Conservation (phyloP, 805 yeast species). For the Candida ascalaphidarum region DNA sequence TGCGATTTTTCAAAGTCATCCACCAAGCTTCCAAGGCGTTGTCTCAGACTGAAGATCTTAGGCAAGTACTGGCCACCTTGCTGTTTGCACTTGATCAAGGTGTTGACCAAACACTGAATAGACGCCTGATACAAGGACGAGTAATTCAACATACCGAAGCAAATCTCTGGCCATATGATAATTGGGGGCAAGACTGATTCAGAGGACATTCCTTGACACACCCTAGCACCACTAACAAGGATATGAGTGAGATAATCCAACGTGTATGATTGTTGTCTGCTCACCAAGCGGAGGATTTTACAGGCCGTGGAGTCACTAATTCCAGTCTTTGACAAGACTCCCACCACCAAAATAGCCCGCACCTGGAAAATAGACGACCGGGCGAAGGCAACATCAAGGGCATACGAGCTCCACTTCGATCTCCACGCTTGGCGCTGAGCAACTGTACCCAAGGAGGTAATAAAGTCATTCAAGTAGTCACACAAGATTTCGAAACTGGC, state of each 20-base stretch:
- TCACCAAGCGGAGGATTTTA: slow-evolving; percentile 17
- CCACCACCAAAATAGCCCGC: slow-evolving; percentile 61
- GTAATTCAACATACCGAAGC: slow-evolving; percentile 20
- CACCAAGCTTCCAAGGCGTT: slow-evolving; percentile 33
- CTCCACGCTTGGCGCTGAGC: slow-evolving; percentile 49
- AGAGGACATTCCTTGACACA: slow-evolving; percentile 40
- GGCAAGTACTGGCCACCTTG: slow-evolving; percentile 16
- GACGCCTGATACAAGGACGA: slow-evolving; percentile 25
- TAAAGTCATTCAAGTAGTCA: slow-evolving; percentile 42
- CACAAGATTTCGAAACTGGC: slow-evolving; percentile 52
- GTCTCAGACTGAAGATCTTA: slow-evolving; percentile 21
- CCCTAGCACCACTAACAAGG: slow-evolving; percentile 37
- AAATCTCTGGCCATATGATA: slow-evolving; percentile 38
- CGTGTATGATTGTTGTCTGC: slow-evolving; percentile 9
- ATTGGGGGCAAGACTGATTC: slow-evolving; percentile 38
- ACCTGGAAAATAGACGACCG: slow-evolving; percentile 52
- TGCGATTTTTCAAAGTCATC: slow-evolving; percentile 33
- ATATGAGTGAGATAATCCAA: slow-evolving; percentile 28
- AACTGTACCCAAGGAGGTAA: slow-evolving; percentile 38
- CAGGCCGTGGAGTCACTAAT: slow-evolving; percentile 46
- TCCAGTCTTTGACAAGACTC: slow-evolving; percentile 57
- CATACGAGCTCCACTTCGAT: slow-evolving; percentile 56
- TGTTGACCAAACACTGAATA: slow-evolving; percentile 18
- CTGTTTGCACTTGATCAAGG: slow-evolving; percentile 16
- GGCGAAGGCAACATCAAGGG: slow-evolving; percentile 54